Percentiles rank a stretch among this genome's conserved stretches.
phyloP scores from a whole-genome alignment of 306 rosid genomes.

The Prunus dulcis region DNA sequence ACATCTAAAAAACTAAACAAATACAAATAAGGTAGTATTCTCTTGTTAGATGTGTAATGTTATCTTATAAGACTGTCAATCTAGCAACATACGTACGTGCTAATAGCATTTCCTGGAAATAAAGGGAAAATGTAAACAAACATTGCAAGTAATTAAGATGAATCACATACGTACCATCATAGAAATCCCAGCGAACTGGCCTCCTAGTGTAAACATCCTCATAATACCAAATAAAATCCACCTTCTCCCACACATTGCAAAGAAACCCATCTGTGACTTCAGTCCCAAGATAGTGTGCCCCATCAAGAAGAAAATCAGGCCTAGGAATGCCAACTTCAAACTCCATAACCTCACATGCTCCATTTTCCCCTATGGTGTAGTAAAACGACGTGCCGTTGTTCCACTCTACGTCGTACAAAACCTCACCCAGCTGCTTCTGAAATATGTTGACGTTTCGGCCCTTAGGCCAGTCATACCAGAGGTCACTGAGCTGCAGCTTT shows the following conservation, averaged over 20 bases:
- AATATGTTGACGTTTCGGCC: conserved; percentile 47
- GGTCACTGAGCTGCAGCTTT: conserved; percentile 38
- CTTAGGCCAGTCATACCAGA: conserved; percentile 56
- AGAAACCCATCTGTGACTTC: conserved; percentile 39
- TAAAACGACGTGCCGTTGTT: conserved; percentile 53
- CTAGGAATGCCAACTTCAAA: conserved; percentile 48
- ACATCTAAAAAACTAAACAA: too few relatives aligned
- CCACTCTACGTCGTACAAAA: conserved; percentile 47
- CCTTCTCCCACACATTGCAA: conserved; percentile 23
- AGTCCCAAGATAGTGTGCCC: conserved; percentile 46
- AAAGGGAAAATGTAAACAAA: too few relatives aligned
- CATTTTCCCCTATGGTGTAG: conserved; percentile 24
- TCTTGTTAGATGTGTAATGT: too few relatives aligned
- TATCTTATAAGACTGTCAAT: too few relatives aligned
- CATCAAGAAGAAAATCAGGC: conserved; percentile 46
- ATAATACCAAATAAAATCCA: conserved; percentile 14
- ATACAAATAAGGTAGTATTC: too few relatives aligned
- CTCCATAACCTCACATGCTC: conserved; percentile 14
- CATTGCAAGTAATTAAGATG: neutral
- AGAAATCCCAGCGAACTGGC: conserved; percentile 26
- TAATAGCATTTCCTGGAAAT: too few relatives aligned
- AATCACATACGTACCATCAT: neutral
- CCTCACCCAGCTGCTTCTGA: conserved; percentile 31
- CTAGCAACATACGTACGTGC: too few relatives aligned
- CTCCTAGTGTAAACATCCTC: conserved; percentile 3